phyloP scores from a whole-genome alignment of 805 yeast species.

The Peterozyma toletana region DNA sequence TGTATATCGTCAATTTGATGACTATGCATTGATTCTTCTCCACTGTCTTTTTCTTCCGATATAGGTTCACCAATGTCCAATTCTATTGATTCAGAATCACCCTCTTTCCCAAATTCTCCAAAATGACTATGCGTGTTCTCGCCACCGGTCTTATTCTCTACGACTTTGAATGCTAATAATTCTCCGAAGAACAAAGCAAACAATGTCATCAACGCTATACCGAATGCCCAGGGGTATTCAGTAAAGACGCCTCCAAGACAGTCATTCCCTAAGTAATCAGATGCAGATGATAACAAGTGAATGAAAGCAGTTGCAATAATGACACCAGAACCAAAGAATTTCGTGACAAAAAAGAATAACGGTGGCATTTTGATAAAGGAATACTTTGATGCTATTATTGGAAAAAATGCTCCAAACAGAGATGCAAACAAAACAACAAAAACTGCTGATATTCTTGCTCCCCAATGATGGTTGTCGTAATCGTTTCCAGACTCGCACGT shows the following conservation, averaged over 20 bases:
- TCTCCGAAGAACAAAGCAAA: conserved; percentile 32
- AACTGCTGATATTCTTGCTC: conserved; percentile 43
- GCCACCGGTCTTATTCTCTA: conserved; percentile 20
- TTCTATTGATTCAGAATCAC: conserved; percentile 10
- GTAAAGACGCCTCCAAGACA: conserved; percentile 53
- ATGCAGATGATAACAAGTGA: conserved; percentile 57
- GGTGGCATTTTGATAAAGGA: conserved; percentile 43
- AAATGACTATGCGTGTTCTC: conserved; percentile 41
- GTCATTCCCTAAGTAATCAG: conserved; percentile 37
- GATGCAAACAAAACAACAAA: conserved; percentile 49
- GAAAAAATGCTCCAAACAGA: conserved; percentile 44
- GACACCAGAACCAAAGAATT: conserved; percentile 71
- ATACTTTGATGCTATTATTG: conserved; percentile 43
- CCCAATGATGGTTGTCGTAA: conserved; percentile 27
- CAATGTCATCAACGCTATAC: conserved; percentile 31
- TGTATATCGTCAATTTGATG: not conserved
- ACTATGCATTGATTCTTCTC: not conserved
- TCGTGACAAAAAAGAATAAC: conserved; percentile 31
- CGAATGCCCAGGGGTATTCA: conserved; percentile 38
- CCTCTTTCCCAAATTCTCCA: conserved; percentile 30
- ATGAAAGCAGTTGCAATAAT: conserved; percentile 71
- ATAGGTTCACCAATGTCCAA: conserved; percentile 1
- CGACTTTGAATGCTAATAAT: conserved; percentile 27
- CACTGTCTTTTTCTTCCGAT: not conserved
- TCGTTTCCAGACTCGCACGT: conserved; percentile 30